Evolutionary conservation across 495 filamentous ascomycete genomes (phyloP).

Genomic region (Xylaria curta): DNA sequence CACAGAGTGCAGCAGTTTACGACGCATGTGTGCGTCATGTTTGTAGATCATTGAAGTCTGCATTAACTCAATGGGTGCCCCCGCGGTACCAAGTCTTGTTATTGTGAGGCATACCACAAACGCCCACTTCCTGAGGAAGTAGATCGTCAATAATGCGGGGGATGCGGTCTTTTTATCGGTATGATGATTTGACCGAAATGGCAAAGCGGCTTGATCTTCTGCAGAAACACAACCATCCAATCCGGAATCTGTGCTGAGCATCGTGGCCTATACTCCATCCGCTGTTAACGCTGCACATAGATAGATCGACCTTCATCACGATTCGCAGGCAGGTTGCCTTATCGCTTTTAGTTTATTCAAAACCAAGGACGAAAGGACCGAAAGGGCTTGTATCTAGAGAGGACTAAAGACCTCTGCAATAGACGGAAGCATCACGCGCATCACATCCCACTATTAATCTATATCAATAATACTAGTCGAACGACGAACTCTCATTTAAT

Average conservation of each 20-base stretch:
- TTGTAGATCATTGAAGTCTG: conserved; percentile 9
- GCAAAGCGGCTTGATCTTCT: conserved; percentile 3
- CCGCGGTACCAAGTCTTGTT: conserved; percentile 6
- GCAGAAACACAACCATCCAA: conserved; percentile 14
- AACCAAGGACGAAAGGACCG: not conserved
- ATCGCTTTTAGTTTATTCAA: not conserved
- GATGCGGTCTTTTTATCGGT: not conserved
- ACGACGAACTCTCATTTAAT: not conserved
- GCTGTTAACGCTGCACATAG: not conserved
- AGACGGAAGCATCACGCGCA: not conserved
- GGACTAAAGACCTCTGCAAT: not conserved
- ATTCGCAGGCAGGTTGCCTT: not conserved
- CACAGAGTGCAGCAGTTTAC: conserved; percentile 23
- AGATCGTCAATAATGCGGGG: not conserved
- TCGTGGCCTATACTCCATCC: conserved; percentile 6
- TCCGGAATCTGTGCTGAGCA: conserved; percentile 1
- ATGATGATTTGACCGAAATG: not conserved
- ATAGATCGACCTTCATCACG: not conserved
- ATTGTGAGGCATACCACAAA: conserved; percentile 13
- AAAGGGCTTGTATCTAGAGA: not conserved
- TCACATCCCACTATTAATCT: not conserved
- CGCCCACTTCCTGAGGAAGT: not conserved
- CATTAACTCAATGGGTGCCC: not conserved
- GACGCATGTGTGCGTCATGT: conserved; percentile 16
- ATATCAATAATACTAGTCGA: not conserved